Base-by-base conservation (phyloP, 768 basidiomycete species). In the Russula griseocarnosa region DNA sequence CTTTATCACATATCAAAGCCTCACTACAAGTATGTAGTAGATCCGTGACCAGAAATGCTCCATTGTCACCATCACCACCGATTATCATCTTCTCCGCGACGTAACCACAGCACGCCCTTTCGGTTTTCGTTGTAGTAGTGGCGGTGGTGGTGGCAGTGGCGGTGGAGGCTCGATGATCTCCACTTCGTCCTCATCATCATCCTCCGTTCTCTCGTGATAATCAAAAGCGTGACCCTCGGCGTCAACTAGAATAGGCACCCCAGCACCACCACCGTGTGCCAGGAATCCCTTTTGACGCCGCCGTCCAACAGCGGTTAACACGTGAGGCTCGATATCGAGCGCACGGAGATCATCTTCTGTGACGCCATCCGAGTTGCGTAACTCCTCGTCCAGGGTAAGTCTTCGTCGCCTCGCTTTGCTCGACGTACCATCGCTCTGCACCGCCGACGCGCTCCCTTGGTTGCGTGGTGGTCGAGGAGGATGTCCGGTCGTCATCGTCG, bases 261-360 rank as follows among this genome's bases (percentile, higher is more conserved):
- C 90, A 26, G 86, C 88, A 11, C 81, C 88, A 0, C 90, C 90
- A 14, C 90, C 90, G 69, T 83, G 86, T 4, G 87, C 86, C 24
- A 91, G 76, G 66, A 90, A 92, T 2, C 87, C 86, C 5, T 71
- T 75, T 20, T 74, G 77, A 68, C 79, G 83, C 56, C 79, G 78
- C 46, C 77, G 8, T 32, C 77, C 22, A 8, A 24, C 82, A 13
- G 87, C 87, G 20, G 76, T 79, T 1, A 87, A 84, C 22, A 73
- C 36, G 7, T 72, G 73, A 13, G 76, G 62, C n/a, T 77, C 80
- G n/a, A 71, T 72, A 9, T 77, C 78, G 44, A 71, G 72, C 24
- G 76, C 74, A 3, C 50, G 53, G 13, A 58, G 32, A 38, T 74
- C 75, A 1, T 73, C 76, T 28, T 76, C 71, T 67, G 72, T 66